phyloP scores from a whole-genome alignment of 148 eudicot species.

The Camellia sinensis region DNA sequence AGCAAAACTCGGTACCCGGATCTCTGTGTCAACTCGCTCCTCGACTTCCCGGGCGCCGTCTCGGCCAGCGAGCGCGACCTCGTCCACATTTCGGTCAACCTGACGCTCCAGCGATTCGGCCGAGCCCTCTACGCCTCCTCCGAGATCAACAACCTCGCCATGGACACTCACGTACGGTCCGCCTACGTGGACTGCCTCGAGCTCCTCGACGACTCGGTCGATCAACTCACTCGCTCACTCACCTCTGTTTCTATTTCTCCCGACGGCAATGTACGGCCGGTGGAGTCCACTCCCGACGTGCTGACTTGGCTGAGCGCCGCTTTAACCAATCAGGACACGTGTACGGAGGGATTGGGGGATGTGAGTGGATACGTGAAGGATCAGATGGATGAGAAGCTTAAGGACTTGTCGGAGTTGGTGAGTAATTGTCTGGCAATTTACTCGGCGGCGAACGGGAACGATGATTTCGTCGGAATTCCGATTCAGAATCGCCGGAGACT shows the following conservation, averaged over 20 bases:
- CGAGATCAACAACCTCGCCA: conserved; percentile 44
- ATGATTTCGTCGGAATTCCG: conserved; percentile 61
- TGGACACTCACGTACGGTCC: conserved; percentile 50
- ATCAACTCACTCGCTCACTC: conserved; percentile 53
- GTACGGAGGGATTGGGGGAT: conserved; percentile 52
- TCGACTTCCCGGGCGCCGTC: conserved; percentile 55
- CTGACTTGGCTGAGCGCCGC: conserved; percentile 94
- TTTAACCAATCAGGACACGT: conserved; percentile 87
- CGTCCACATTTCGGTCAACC: conserved; percentile 73
- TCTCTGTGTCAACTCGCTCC: conserved; percentile 44
- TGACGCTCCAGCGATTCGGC: conserved; percentile 53
- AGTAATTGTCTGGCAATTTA: conserved; percentile 80
- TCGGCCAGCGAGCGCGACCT: conserved; percentile 39
- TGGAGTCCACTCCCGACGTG: conserved; percentile 59
- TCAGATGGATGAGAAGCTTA: conserved; percentile 44
- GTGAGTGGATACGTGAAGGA: conserved; percentile 40
- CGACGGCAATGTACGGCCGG: conserved; percentile 5
- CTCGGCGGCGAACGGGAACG: conserved; percentile 35
- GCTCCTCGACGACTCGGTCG: conserved; percentile 69
- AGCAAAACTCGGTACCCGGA: conserved; percentile 46
- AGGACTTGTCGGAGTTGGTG: conserved; percentile 61
- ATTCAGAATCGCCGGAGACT: conserved; percentile 53
- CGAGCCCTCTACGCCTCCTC: conserved; percentile 41
- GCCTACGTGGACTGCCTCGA: conserved; percentile 84
- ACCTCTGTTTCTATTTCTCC: conserved; percentile 22